Evolutionary conservation across 176 grass and related monocot species (phyloP), one percentile per base, ranked within the genome.

Genomic region (Sorghum bicolor): DNA sequence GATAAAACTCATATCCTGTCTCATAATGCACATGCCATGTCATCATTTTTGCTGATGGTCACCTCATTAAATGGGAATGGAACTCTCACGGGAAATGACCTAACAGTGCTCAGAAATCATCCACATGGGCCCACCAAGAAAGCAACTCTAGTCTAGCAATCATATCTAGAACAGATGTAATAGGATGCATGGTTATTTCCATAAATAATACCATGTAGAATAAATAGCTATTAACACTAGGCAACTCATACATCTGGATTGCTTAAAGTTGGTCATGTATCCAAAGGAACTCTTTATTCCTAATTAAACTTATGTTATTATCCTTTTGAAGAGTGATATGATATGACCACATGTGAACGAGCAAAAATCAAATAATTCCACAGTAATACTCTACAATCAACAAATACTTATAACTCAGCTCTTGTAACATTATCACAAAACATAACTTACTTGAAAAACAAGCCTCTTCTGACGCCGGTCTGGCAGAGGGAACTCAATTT

Each of bases 401-500:
- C 70, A 0, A 85, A 80, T 10, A 40, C 8, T 0, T 16, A 53
- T 29, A 33, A 65, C n/a, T 50, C 6, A 16, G 29, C 10, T 40
- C 1, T 37, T 41, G 22, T 50, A 34, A 53, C 2, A 75, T 79
- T 44, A 22, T 44, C n/a, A 52, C 10, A 55, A 55, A 55, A 55
- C 1, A 22, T 10, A 57, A 78, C 78, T 87, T 92, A 98, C 96
- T 88, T 99, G 96, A 68, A 99, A 99, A 80, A 99, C 91, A 64
- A 99, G 92, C 77, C 96, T 90, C 85, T 98, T 98, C 61, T 98
- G 96, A 24, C 96, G 83, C 34, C 96, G 87, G 60, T 98, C 96
- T 11, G 96, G 96, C 17, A 98, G 81, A 83, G 96, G 96, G 87
- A 99, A 99, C 83, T 99, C 96, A 45, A 99, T 99, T 82, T 99